Conservation (phyloP, 768 basidiomycete genomes). For the Aureoboletus auriporus region DNA sequence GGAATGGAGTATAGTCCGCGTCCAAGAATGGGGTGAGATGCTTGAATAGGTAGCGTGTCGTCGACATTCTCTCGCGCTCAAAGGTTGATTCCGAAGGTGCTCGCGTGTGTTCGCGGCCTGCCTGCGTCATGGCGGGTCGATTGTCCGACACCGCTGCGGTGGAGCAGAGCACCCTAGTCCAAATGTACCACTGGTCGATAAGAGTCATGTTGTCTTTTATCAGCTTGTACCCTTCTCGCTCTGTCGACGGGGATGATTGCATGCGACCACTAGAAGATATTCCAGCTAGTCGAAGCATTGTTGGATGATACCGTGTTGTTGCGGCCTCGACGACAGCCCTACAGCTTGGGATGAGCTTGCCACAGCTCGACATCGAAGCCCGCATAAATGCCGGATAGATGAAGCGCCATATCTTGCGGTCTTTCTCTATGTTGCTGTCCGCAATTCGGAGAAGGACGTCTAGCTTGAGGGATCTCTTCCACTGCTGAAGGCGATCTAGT, state of each 20-base stretch:
- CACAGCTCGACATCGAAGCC: slow-evolving; percentile 46
- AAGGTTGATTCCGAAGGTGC: slow-evolving; percentile 71
- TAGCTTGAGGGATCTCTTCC: slow-evolving; percentile 52
- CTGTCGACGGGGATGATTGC: slow-evolving; percentile 40
- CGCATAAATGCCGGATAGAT: slow-evolving; percentile 65
- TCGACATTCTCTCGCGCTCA: slow-evolving; percentile 78
- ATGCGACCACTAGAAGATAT: slow-evolving; percentile 48
- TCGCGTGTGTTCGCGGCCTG: slow-evolving; percentile 62
- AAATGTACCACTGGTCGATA: slow-evolving; percentile 78
- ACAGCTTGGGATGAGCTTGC: slow-evolving; percentile 44
- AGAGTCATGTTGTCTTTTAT: slow-evolving; percentile 54
- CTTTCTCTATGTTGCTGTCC: slow-evolving; percentile 64
- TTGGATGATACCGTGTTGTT: slow-evolving; percentile 64
- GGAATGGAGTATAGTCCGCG: slow-evolving; percentile 77
- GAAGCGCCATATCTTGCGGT: slow-evolving; percentile 72
- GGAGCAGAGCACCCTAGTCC: slow-evolving; percentile 84
- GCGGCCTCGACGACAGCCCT: slow-evolving; percentile 68
- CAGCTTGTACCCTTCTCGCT: slow-evolving; percentile 50
- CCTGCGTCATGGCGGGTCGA: slow-evolving; percentile 49
- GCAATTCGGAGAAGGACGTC: slow-evolving; percentile 66
- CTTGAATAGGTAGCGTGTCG: slow-evolving; percentile 77
- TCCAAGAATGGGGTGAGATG: slow-evolving; percentile 85
- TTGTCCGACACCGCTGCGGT: slow-evolving; percentile 67
- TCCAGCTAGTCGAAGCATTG: slow-evolving; percentile 71
- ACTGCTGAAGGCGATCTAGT: slow-evolving; percentile 58